Evolutionary conservation across 2,329 filamentous ascomycete genomes (phyloP).

Genomic region (Fusarium chuoi): DNA sequence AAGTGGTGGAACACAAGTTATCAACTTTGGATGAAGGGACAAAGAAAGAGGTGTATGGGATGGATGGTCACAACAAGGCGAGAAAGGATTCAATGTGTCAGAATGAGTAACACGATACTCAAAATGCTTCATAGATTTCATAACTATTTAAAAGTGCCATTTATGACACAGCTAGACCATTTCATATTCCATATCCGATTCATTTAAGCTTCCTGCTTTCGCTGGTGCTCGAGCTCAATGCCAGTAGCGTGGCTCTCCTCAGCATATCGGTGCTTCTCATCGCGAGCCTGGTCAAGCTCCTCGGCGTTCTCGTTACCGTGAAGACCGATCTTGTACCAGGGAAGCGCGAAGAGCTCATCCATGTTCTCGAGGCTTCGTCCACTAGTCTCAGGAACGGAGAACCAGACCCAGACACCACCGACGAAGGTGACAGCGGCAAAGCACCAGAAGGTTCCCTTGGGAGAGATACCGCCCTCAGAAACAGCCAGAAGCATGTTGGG

Average conservation of each 20-base stretch:
- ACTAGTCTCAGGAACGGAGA: constrained; percentile 78
- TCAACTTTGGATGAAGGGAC: neutral
- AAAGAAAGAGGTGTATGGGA: neutral
- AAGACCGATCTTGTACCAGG: constrained; percentile 78
- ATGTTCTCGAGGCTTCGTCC: constrained; percentile 75
- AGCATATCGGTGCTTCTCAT: constrained; percentile 57
- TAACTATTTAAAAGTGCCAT: constrained; percentile 14
- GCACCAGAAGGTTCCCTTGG: constrained; percentile 80
- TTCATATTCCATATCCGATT: neutral
- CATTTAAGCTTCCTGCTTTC: constrained; percentile 34
- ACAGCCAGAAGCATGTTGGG: constrained; percentile 75
- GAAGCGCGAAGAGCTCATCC: constrained; percentile 76
- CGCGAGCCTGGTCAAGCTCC: constrained; percentile 53
- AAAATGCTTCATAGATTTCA: constrained; percentile 8
- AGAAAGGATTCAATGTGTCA: neutral
- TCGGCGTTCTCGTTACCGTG: constrained; percentile 64
- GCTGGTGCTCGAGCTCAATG: constrained; percentile 51
- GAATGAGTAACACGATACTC: neutral
- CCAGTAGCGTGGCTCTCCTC: constrained; percentile 46
- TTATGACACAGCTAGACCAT: neutral
- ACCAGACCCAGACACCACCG: constrained; percentile 76
- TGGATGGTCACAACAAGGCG: neutral
- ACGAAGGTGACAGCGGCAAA: constrained; percentile 75
- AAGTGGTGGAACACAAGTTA: neutral
- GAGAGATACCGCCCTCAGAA: constrained; percentile 59